Evolutionary conservation across 2,329 filamentous ascomycete species (phyloP).

Genomic region (Arthrobotrys conoides): DNA sequence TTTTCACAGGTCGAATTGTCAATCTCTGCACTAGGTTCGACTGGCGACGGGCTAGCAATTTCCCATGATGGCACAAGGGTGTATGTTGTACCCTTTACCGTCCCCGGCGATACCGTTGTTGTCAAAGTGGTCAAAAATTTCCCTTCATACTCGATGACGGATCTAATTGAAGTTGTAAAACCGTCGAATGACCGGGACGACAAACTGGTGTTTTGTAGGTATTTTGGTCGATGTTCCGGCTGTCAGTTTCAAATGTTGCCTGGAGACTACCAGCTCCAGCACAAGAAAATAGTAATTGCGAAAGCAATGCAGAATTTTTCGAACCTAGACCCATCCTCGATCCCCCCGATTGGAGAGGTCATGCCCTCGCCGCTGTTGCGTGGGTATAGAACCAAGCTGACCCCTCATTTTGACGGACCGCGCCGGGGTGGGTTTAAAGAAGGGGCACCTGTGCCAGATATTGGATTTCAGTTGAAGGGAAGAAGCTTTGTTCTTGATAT

Average conservation of each 20-base stretch:
- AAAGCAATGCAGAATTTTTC: conserved; percentile 95
- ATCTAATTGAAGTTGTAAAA: conserved; percentile 82
- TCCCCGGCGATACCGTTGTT: conserved; percentile 84
- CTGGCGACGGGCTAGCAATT: conserved; percentile 88
- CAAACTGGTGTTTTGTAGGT: conserved; percentile 81
- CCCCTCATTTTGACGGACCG: conserved; percentile 92
- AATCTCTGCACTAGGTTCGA: conserved; percentile 87
- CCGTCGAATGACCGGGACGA: conserved; percentile 84
- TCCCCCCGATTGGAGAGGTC: conserved; percentile 84
- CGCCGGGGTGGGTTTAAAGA: conserved; percentile 70
- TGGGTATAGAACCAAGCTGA: conserved; percentile 95
- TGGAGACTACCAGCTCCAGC: conserved; percentile 84
- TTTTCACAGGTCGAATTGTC: conserved; percentile 85
- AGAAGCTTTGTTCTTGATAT: conserved; percentile 86
- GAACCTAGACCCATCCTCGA: conserved; percentile 79
- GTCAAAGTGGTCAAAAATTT: conserved; percentile 85
- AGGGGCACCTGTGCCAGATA: conserved; percentile 74
- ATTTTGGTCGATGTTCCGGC: conserved; percentile 88
- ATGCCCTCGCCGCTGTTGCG: conserved; percentile 92
- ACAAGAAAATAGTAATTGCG: conserved; percentile 88
- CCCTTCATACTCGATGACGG: conserved; percentile 79
- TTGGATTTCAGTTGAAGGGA: conserved; percentile 94
- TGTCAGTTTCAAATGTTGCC: conserved; percentile 98
- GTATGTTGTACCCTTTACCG: conserved; percentile 88
- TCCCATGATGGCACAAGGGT: conserved; percentile 77